Evolutionary conservation across 257 asterid species (phyloP), one percentile per base, ranked within the genome.

Genomic region (Leptodermis oblonga): DNA sequence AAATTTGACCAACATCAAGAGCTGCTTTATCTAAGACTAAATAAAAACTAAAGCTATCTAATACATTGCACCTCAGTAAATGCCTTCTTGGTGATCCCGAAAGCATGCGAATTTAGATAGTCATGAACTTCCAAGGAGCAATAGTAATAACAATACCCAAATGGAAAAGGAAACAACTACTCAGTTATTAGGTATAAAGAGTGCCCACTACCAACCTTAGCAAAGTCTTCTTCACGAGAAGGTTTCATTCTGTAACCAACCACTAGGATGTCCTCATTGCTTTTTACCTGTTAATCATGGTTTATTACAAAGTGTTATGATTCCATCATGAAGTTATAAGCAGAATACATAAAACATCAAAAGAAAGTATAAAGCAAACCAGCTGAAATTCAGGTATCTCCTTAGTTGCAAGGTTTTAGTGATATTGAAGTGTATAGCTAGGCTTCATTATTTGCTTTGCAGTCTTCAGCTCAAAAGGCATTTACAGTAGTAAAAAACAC

Each of bases 201-300:
- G 51, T 31, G 37, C 55, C 52, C 48, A 10, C 30, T 31, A 66
- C 73, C 69, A 72, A 90, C 97, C 96, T 94, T 91, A 39, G 89
- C 89, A 85, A 94, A 94, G 82, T 94, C 99, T 84, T 87, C 90
- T 86, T 85, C 96, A 45, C 97, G 96, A 62, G 99, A 94, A 82
- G 89, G 88, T 83, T 94, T 94, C 99, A 94, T 94, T 67, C 82
- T 86, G 68, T 89, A 94, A 66, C 93, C 99, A 73, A 94, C 90
- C 33, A 69, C 74, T 79, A 81, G 74, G 84, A 71, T 75, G 70
- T 68, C 67, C 66, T 85, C 88, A 65, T 73, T 79, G 75, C 79
- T 84, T 65, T 70, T 66, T 62, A 87, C 88, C 97, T 94, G 80
- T 65, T 73, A 42, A 74, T 59, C 73, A 68, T n/a, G 54, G 25